Evolutionary conservation across 2,329 filamentous ascomycete genomes (phyloP).

Genomic region (Blastomyces percursus): DNA sequence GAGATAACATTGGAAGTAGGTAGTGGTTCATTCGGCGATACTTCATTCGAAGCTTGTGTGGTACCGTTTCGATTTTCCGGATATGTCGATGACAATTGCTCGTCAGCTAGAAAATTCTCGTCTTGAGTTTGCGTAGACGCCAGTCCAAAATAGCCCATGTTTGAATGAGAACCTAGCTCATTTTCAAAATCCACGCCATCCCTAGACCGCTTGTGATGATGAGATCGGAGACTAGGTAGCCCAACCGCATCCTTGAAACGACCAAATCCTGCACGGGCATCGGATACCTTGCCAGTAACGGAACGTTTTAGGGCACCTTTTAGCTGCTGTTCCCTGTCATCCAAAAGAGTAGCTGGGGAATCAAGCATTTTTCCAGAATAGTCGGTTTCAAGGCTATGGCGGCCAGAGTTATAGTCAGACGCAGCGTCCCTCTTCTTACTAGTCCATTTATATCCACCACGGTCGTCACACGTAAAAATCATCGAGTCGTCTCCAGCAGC

Average conservation of each 20-base stretch:
- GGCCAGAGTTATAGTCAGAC: constrained; percentile 30
- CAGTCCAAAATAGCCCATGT: constrained; percentile 20
- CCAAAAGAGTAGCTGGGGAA: constrained; percentile 15
- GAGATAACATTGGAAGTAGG: neutral
- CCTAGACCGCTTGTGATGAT: constrained; percentile 30
- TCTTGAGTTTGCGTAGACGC: neutral
- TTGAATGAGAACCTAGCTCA: constrained; percentile 21
- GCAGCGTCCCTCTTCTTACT: constrained; percentile 28
- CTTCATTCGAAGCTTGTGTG: neutral
- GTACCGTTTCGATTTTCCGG: neutral
- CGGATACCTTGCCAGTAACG: constrained; percentile 65
- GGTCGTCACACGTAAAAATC: constrained; percentile 37
- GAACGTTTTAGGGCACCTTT: constrained; percentile 64
- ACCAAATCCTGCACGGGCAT: constrained; percentile 70
- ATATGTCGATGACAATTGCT: neutral
- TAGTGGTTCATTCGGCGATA: neutral
- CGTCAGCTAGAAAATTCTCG: neutral
- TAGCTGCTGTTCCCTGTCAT: constrained; percentile 37
- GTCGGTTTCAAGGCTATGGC: constrained; percentile 22
- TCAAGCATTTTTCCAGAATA: constrained; percentile 24
- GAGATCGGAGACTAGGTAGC: constrained; percentile 28
- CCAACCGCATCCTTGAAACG: constrained; percentile 80
- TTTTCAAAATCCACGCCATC: constrained; percentile 24
- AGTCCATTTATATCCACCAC: constrained; percentile 37
- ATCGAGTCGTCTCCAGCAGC: constrained; percentile 29